These are phyloP conservation scores for Penicillium sp. DNA, from an alignment of 2,329 filamentous ascomycete genomes.

Conservation along the genomic window DNA sequence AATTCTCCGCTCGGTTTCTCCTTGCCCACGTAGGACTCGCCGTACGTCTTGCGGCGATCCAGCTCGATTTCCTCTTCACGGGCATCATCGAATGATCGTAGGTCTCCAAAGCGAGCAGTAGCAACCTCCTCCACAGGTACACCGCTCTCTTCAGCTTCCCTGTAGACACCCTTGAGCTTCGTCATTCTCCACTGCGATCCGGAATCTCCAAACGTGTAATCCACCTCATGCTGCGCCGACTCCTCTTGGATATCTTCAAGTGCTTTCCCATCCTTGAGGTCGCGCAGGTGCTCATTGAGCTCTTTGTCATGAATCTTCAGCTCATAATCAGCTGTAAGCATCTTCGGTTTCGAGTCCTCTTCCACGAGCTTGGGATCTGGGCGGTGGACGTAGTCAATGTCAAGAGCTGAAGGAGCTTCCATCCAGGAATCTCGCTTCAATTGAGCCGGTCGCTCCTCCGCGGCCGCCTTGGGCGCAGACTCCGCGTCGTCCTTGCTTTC, in stretches of 20 bases:
- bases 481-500: constrained; percentile 43
- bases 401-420: constrained; percentile 77
- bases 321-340: constrained; percentile 58
- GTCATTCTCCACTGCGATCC: constrained; percentile 97
- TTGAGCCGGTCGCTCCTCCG: constrained; percentile 43
- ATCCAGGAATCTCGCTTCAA: constrained; percentile 87
- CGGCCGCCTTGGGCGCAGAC: constrained; percentile 28
- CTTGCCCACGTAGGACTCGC: constrained; percentile 77
- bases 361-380: constrained; percentile 60
- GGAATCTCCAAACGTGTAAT: constrained; percentile 83
- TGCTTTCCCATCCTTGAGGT: constrained; percentile 58
- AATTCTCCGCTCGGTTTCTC: constrained; percentile 86
- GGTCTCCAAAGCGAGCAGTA: constrained; percentile 72
- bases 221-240: constrained; percentile 60
- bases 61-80: constrained; percentile 90
- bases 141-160: constrained; percentile 70
- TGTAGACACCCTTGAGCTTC: constrained; percentile 82
- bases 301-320: constrained; percentile 76
- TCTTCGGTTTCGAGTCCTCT: constrained; percentile 39
- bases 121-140: constrained; percentile 78
- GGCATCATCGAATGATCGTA: constrained; percentile 86
- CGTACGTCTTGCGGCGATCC: constrained; percentile 78
- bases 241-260: constrained; percentile 54
- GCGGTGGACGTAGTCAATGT: constrained; percentile 70
- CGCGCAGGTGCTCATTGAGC: constrained; percentile 69